Evolutionary conservation across 805 yeast genomes (phyloP).

Genomic region (Starmerella floris): DNA sequence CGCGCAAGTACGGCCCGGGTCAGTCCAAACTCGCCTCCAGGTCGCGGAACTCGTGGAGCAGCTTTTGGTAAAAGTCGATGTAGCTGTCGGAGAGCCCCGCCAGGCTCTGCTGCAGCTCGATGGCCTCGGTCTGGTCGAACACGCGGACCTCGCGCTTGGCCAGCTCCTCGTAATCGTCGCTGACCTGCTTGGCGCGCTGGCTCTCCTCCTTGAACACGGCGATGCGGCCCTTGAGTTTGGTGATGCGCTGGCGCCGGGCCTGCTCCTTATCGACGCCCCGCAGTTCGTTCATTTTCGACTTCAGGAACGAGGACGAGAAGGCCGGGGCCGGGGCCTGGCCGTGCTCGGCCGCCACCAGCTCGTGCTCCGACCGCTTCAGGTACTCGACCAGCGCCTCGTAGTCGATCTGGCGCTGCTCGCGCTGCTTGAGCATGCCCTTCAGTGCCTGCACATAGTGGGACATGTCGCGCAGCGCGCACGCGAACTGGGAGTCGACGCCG

Average conservation of each 20-base stretch:
- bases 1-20: too few species aligned
- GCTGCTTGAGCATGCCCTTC: conserved; percentile 58
- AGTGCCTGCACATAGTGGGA: conserved; percentile 63
- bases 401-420: conserved; percentile 85
- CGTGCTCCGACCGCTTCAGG: conserved; percentile 54
- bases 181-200: conserved; percentile 37
- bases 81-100: conserved; percentile 63
- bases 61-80: conserved; percentile 53
- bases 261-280: conserved; percentile 51
- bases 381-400: conserved; percentile 77
- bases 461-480: conserved; percentile 72
- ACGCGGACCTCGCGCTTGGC: conserved; percentile 43
- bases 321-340: conserved; percentile 28
- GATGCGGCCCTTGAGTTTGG: conserved; percentile 38
- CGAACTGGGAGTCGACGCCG: conserved; percentile 61
- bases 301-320: conserved; percentile 37
- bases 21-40: conserved; percentile 13
- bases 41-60: conserved; percentile 57
- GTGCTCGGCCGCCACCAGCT: conserved; percentile 41
- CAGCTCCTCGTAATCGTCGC: conserved; percentile 44
- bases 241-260: conserved; percentile 39
- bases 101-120: conserved; percentile 61
- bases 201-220: conserved; percentile 39
- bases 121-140: conserved; percentile 69
- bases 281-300: conserved; percentile 46